Conservation (phyloP, 2,329 filamentous ascomycete genomes). For the Fusarium acutatum region DNA sequence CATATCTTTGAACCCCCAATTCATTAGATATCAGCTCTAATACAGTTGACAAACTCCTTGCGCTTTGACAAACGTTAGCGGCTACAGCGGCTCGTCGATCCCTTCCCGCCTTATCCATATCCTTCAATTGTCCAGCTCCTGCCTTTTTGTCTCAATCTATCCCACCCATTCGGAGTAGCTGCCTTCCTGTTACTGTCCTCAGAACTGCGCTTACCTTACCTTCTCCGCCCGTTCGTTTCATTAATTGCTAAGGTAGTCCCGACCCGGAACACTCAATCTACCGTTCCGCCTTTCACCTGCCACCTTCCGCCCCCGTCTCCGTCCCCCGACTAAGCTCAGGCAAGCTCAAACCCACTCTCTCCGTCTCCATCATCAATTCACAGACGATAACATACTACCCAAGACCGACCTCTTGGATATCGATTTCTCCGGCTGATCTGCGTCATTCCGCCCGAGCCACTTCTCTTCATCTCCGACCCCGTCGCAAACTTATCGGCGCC, state of each 20-base stretch:
- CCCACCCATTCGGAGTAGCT: neutral
- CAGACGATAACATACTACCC: neutral
- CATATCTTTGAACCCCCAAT: neutral
- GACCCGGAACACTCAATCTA: constrained; percentile 29
- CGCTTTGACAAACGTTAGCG: constrained; percentile 12
- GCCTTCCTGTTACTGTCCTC: neutral
- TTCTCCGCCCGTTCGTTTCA: neutral
- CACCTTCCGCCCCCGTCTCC: constrained; percentile 28
- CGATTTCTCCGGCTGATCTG: neutral
- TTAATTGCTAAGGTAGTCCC: constrained; percentile 8
- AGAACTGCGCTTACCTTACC: neutral
- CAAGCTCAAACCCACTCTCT: constrained; percentile 19
- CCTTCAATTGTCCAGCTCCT: neutral
- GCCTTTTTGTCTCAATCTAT: constrained; percentile 10
- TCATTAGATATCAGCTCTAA: neutral
- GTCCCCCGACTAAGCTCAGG: constrained; percentile 24
- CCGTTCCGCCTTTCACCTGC: constrained; percentile 18
- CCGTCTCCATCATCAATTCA: constrained; percentile 26
- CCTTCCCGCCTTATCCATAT: constrained; percentile 12
- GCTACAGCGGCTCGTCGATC: constrained; percentile 31
- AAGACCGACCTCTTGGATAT: neutral
- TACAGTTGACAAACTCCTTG: neutral
- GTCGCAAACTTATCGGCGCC: constrained; percentile 33
- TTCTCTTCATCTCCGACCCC: neutral
- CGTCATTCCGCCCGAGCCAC: constrained; percentile 1